Percentiles rank a stretch among this genome's conserved stretches.
Conservation (phyloP, 1,139 yeast genomes). For the Blastobotrys elegans region DNA sequence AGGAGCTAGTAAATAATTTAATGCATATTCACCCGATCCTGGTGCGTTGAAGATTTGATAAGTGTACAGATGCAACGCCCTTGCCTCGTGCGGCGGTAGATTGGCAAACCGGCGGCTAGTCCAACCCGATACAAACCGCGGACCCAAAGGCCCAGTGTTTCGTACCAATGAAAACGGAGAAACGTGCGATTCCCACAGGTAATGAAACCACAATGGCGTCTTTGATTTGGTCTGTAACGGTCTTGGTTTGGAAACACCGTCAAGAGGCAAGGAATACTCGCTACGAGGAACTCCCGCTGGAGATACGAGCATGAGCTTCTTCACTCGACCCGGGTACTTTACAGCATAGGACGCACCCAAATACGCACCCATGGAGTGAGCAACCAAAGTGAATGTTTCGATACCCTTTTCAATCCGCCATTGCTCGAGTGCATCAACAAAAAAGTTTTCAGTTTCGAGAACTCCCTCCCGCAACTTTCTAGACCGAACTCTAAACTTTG, state of each 20-base stretch:
- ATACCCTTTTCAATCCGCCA: slow-evolving; percentile 62
- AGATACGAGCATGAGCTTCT: slow-evolving; percentile 65
- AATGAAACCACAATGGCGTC: slow-evolving; percentile 32
- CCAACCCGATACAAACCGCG: slow-evolving; percentile 40
- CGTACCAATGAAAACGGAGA: slow-evolving; percentile 39
- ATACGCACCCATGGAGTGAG: slow-evolving; percentile 94
- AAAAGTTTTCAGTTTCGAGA: slow-evolving; percentile 62
- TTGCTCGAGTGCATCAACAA: slow-evolving; percentile 72
- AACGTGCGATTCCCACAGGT: slow-evolving; percentile 39
- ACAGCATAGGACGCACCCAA: slow-evolving; percentile 72
- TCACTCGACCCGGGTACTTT: slow-evolving; percentile 64
- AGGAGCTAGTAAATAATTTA: slow-evolving; percentile 62
- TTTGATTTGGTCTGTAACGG: slow-evolving; percentile 10
- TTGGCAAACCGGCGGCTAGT: slow-evolving; percentile 37
- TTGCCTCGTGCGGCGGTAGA: slow-evolving; percentile 27
- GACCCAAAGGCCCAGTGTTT: slow-evolving; percentile 38
- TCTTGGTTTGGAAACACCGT: slow-evolving; percentile 13
- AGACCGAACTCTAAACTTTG: slow-evolving; percentile 39
- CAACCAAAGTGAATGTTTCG: slow-evolving; percentile 62
- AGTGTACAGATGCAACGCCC: slow-evolving; percentile 49
- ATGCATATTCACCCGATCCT: slow-evolving; percentile 61
- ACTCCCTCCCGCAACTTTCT: slow-evolving; percentile 31
- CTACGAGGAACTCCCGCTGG: slow-evolving; percentile 75
- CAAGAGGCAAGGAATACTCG: slow-evolving; percentile 27
- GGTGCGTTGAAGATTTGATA: slow-evolving; percentile 57